A percentile compares a stretch with the other conserved stretches of the same genome.
phyloP scores from a whole-genome alignment of 768 basidiomycete genomes.

The Pleurotus cornucopiae region DNA sequence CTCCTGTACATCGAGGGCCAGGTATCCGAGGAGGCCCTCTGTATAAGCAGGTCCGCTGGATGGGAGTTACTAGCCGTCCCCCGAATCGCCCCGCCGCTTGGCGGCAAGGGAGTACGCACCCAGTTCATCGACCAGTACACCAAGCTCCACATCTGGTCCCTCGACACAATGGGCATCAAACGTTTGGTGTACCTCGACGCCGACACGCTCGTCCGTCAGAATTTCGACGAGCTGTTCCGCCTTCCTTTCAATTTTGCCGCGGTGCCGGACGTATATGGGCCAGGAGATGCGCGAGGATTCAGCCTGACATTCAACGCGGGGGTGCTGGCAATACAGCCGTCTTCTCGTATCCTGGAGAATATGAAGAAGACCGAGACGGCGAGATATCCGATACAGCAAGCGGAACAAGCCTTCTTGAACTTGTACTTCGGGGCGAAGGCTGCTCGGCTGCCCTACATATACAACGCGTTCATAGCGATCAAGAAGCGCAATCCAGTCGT shows the following conservation, averaged over 20 bases:
- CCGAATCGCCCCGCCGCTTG: constrained; percentile 33
- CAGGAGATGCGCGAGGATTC: constrained; percentile 23
- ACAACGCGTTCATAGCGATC: constrained; percentile 37
- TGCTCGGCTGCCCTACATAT: constrained; percentile 32
- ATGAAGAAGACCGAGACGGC: constrained; percentile 26
- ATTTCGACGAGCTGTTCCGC: constrained; percentile 40
- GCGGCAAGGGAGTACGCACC: constrained; percentile 27
- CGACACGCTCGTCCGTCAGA: constrained; percentile 37
- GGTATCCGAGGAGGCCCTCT: constrained; percentile 33
- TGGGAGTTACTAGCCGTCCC: constrained; percentile 32
- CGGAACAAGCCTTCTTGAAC: constrained; percentile 39
- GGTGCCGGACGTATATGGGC: constrained; percentile 31
- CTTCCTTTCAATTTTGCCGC: constrained; percentile 37
- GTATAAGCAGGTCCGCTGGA: constrained; percentile 32
- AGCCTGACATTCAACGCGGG: constrained; percentile 35
- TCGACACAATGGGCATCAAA: constrained; percentile 26
- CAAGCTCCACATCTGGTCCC: constrained; percentile 36
- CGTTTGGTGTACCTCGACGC: constrained; percentile 35
- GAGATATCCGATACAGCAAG: constrained; percentile 24
- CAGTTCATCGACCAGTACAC: constrained; percentile 40
- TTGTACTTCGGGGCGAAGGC: constrained; percentile 31
- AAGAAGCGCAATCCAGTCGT: constrained; percentile 25
- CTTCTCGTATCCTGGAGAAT: constrained; percentile 19
- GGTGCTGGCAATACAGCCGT: constrained; percentile 30
- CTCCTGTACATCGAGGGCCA: constrained; percentile 25